These are phyloP conservation scores for Yarrowia bubula DNA, from an alignment of 805 yeast species.

Conservation along the genomic window DNA sequence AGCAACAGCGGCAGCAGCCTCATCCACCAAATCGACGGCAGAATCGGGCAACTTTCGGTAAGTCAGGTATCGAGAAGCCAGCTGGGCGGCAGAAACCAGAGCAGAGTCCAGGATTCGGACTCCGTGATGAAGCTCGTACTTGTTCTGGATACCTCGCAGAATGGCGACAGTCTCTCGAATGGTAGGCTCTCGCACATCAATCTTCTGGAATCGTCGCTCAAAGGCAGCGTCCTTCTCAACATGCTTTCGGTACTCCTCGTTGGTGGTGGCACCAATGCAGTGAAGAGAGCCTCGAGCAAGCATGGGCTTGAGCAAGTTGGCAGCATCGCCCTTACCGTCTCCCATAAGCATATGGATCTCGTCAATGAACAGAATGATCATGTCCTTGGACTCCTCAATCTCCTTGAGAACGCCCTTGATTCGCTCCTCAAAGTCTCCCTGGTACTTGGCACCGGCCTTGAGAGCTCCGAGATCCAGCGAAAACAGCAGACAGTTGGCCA, in stretches of 20 bases:
- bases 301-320: slow-evolving; percentile 94
- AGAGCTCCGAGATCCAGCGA: slow-evolving; percentile 93
- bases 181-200: slow-evolving; percentile 93
- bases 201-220: slow-evolving; percentile 96
- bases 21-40: slow-evolving; percentile 94
- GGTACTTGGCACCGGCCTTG: slow-evolving; percentile 98
- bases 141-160: slow-evolving; percentile 91
- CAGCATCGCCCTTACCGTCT: slow-evolving; percentile 96
- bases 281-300: slow-evolving; percentile 94
- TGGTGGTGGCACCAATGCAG: slow-evolving; percentile 98
- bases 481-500: slow-evolving; percentile 76
- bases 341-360: slow-evolving; percentile 99
- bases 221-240: slow-evolving; percentile 97
- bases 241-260: slow-evolving; percentile 87
- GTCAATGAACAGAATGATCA: slow-evolving; percentile 90
- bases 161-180: slow-evolving; percentile 92
- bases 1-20: slow-evolving; percentile 94
- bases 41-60: slow-evolving; percentile 96
- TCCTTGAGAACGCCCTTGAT: slow-evolving; percentile 94
- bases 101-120: slow-evolving; percentile 95
- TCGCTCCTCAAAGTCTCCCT: slow-evolving; percentile 98
- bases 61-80: slow-evolving; percentile 91
- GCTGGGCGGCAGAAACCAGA: slow-evolving; percentile 86
- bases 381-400: slow-evolving; percentile 78
- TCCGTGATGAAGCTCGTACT: slow-evolving; percentile 96